Base-by-base conservation (phyloP, 176 grass and related monocot species). In the Areca catechu region DNA sequence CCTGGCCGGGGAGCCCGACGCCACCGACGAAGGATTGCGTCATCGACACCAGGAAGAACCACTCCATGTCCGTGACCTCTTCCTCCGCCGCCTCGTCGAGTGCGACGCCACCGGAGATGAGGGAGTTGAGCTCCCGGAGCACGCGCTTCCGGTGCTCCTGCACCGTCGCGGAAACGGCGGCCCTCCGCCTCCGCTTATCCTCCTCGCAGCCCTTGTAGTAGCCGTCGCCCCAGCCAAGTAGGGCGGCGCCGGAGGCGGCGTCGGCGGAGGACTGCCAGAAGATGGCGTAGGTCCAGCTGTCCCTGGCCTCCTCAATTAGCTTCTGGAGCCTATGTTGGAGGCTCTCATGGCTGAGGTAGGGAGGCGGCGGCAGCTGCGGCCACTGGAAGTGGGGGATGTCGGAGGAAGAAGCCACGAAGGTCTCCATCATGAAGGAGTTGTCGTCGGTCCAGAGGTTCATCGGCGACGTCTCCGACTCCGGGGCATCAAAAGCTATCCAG, bases 1-100 rank as follows among this genome's bases (percentile, higher is more conserved):
- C 62, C 62, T 51, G 62, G 43, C 48, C 48, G 15, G 15, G 62
- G 20, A 65, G 48, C 5, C 62, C 62, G 15, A 19, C 15, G 47
- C 62, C 48, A 16, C 47, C 47, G 20, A 22, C 5, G 22, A 65
- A 65, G 21, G 62, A 50, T 1, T 65, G 21, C 48, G 62, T 50
- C 62, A 65, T 65, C 20, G 62, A 65, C 48, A 65, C 48, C 48
- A 65, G 47, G 62, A 50, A 65, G 62, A 65, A 65, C 62, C 62
- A 65, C 62, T 65, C 62, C 20, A 5, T 20, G 62, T 49, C 21
- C 6, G 19, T 63, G 21, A 65, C 48, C 15, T 65, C 62, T 48
- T 65, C 62, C 4, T 65, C 62, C 4, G 0, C 4, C 61, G 61
- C 49, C 3, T 17, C 50, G 16, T 48, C 47, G 10, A 16, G 30